These are phyloP conservation scores for Phaeolepiota aurea DNA, from an alignment of 768 basidiomycete species.

Conservation along the genomic window DNA sequence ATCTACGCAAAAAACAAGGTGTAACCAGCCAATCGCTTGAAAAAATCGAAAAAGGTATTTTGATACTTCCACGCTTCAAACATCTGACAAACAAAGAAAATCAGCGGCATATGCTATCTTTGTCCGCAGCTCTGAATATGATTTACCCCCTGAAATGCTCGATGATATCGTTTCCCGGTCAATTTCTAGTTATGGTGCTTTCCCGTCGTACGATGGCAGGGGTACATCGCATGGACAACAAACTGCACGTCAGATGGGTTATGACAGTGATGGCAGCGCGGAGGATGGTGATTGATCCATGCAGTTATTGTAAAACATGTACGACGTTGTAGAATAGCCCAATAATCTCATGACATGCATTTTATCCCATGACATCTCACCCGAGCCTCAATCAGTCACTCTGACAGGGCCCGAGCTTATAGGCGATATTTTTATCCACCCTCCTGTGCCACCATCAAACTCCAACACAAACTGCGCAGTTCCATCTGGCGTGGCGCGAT, in stretches of 20 bases:
- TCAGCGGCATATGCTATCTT: slow-evolving; percentile 67
- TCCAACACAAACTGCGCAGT: slow-evolving; percentile 10
- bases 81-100: no score
- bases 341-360: no score
- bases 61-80: not conserved
- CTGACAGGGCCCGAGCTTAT: not conserved
- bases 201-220: not conserved
- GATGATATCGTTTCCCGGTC: slow-evolving; percentile 58
- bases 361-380: no score
- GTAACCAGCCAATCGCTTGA: slow-evolving; percentile 83
- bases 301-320: no score
- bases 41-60: slow-evolving; percentile 88
- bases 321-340: not conserved
- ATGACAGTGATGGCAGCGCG: not conserved
- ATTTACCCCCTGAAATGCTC: slow-evolving; percentile 56
- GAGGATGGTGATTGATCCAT: not conserved
- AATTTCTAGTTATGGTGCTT: slow-evolving; percentile 24
- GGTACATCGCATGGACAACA: not conserved
- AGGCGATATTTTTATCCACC: slow-evolving; percentile 15
- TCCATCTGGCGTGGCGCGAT: slow-evolving; percentile 4
- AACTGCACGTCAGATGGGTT: not conserved
- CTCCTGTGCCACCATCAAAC: slow-evolving; percentile 12
- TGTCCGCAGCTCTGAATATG: slow-evolving; percentile 67
- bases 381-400: not conserved
- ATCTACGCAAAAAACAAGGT: slow-evolving; percentile 79